Percentiles rank a stretch among this genome's conserved stretches.
phyloP scores from a whole-genome alignment of 2,329 filamentous ascomycete species.

The Mollisia scopiformis region DNA sequence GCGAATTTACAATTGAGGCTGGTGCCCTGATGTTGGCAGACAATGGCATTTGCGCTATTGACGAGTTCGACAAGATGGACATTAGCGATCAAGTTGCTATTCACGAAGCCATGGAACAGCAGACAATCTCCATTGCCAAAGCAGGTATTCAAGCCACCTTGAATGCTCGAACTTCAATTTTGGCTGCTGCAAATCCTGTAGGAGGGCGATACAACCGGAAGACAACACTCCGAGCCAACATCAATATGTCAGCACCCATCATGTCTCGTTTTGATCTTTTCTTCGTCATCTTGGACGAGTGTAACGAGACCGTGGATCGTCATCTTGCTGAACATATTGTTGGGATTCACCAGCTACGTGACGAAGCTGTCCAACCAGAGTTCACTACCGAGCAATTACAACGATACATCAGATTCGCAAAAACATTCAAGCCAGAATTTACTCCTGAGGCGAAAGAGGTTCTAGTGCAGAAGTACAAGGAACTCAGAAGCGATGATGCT shows the following conservation, averaged over 20 bases:
- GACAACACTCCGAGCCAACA: conserved; percentile 87
- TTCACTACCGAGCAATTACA: conserved; percentile 97
- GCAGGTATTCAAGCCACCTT: conserved; percentile 97
- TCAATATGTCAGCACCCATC: conserved; percentile 98
- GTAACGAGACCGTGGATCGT: conserved; percentile 87
- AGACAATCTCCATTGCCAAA: conserved; percentile 98
- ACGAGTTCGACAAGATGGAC: conserved; percentile 99
- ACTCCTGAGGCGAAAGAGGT: conserved; percentile 82
- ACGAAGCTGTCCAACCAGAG: conserved; percentile 88
- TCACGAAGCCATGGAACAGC: conserved; percentile 99
- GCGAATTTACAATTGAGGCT: conserved; percentile 97
- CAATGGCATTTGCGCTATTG: conserved; percentile 96
- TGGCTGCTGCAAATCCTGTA: conserved; percentile 95
- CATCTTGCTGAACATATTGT: conserved; percentile 96
- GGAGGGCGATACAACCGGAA: conserved; percentile 98
- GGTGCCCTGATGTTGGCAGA: conserved; percentile 97
- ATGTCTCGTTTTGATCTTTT: conserved; percentile 99
- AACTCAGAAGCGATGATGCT: conserved; percentile 88
- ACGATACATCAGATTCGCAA: conserved; percentile 94
- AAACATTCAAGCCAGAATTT: conserved; percentile 93
- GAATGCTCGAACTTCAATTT: conserved; percentile 92
- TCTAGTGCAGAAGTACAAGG: conserved; percentile 92
- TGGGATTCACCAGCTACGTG: conserved; percentile 86
- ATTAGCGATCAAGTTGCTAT: conserved; percentile 96
- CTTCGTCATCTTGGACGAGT: conserved; percentile 97